Evolutionary conservation across 2,329 filamentous ascomycete genomes (phyloP), one percentile per base, ranked within the genome.

Genomic region (Cadophora luteo-olivacea): DNA sequence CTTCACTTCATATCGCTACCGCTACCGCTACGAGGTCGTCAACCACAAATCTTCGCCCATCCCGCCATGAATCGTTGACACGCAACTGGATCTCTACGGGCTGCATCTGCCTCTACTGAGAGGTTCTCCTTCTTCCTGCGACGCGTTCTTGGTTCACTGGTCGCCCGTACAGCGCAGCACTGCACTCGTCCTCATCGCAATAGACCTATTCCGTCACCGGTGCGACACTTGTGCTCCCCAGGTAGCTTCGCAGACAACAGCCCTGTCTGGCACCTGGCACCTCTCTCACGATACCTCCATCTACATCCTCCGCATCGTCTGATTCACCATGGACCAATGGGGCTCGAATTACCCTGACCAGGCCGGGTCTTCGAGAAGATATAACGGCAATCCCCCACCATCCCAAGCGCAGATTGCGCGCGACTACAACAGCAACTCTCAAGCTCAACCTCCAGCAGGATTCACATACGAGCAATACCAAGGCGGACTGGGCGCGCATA

Each of bases 381-480:
- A 89, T 80, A 89, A 87, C 80, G 84, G 84, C 79, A 81, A 81
- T 73, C 78, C 81, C 75, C 79, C 80, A 68, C 79, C 79, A 70
- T 70, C 71, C 68, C 83, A 85, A 78, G 81, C 85, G 72, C 82
- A 83, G 74, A 80, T 84, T 72, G 73, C 80, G 71, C 79, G 82
- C 76, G 82, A 86, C 75, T 85, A 85, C 78, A 77, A 75, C 65
- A 68, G 69, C 45, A 76, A 72, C 64, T 52, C 71, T 58, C 74
- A 76, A 78, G 57, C 72, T 58, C 82, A 87, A 77, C 83, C 86
- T 69, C 85, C 87, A 61, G 82, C 84, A 72, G 84, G 84, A 77
- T 91, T 88, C 81, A 88, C 89, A 74, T 91, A 92, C 79, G 89
- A 92, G 74, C 84, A 89, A 76, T 91, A 91, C 78, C 88, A 89